Evolutionary conservation across 2,329 filamentous ascomycete genomes (phyloP).

Genomic region (Sporothrix pallida): DNA sequence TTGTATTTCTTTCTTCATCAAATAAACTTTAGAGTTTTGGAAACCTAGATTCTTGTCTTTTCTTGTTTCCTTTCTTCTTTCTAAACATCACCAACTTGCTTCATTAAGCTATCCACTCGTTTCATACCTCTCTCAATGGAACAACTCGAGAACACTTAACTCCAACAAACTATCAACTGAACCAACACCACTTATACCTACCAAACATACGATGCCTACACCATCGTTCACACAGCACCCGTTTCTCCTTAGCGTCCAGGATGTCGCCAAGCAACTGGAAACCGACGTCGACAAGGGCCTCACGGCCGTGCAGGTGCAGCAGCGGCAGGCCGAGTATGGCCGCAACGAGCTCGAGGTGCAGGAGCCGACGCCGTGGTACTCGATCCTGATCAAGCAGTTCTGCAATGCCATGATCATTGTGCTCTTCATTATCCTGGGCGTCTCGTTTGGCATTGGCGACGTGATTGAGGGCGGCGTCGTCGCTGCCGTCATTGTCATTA

Average conservation of each 20-base stretch:
- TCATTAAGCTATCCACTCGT: slow-evolving; percentile 24
- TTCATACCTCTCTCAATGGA: slow-evolving; percentile 25
- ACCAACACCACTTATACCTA: not conserved
- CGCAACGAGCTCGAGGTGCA: slow-evolving; percentile 73
- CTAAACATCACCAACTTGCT: not conserved
- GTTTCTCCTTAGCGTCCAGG: slow-evolving; percentile 64
- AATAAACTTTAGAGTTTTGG: not conserved
- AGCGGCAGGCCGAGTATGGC: slow-evolving; percentile 65
- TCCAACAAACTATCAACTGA: not conserved
- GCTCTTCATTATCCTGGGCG: slow-evolving; percentile 76
- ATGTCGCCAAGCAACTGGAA: slow-evolving; percentile 66
- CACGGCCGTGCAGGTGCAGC: slow-evolving; percentile 62
- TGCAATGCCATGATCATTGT: slow-evolving; percentile 76
- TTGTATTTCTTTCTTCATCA: not conserved
- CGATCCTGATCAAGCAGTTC: slow-evolving; percentile 73
- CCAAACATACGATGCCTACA: slow-evolving; percentile 21
- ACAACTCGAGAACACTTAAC: slow-evolving; percentile 21
- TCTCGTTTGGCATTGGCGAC: slow-evolving; percentile 68
- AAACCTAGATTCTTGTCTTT: not conserved
- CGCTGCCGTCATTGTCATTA: slow-evolving; percentile 57
- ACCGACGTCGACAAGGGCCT: slow-evolving; percentile 73
- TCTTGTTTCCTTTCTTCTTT: not conserved
- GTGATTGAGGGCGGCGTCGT: slow-evolving; percentile 47
- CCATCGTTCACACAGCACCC: slow-evolving; percentile 57
- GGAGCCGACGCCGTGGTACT: slow-evolving; percentile 70